A percentile compares a stretch with the other conserved stretches of the same genome.
Evolutionary conservation across 2,329 filamentous ascomycete genomes (phyloP).

Genomic region (Neopestalotiopsis clavispora): DNA sequence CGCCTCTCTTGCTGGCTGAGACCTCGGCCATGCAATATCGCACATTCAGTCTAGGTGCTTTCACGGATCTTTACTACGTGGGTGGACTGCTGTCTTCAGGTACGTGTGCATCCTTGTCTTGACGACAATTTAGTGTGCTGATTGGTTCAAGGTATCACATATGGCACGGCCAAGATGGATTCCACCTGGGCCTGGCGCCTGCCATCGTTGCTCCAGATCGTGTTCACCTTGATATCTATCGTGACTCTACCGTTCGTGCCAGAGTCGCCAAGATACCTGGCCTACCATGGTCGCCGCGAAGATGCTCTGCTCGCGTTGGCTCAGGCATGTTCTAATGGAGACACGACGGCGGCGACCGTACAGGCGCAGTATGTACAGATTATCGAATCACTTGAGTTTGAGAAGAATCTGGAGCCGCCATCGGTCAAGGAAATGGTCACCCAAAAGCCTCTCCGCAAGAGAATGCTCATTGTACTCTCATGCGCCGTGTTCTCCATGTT

Average conservation of each 20-base stretch:
- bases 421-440: conserved; percentile 38
- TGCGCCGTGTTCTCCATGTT: conserved; percentile 34
- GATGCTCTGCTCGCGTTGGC: conserved; percentile 43
- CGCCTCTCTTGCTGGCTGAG: conserved; percentile 8
- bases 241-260: conserved; percentile 20
- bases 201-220: conserved; percentile 38
- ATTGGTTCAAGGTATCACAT: background rate
- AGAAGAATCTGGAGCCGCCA: conserved; percentile 24
- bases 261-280: conserved; percentile 39
- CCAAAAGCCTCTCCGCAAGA: conserved; percentile 33
- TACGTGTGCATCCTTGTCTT: too few relatives aligned
- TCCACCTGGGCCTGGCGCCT: conserved; percentile 43
- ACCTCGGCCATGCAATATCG: conserved; percentile 15
- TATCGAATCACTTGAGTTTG: conserved; percentile 42
- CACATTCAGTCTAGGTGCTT: conserved; percentile 17
- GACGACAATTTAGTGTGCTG: too few relatives aligned
- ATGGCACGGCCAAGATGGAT: conserved; percentile 29
- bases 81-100: conserved; percentile 29
- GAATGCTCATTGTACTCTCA: background rate
- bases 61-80: conserved; percentile 32
- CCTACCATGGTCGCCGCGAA: conserved; percentile 33
- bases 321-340: conserved; percentile 43
- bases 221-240: conserved; percentile 32
- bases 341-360: conserved; percentile 42
- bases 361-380: conserved; percentile 50